Evolutionary conservation across 129 eudicot species (phyloP), one percentile per base, ranked within the genome.

Genomic region (Dittrichia graveolens): DNA sequence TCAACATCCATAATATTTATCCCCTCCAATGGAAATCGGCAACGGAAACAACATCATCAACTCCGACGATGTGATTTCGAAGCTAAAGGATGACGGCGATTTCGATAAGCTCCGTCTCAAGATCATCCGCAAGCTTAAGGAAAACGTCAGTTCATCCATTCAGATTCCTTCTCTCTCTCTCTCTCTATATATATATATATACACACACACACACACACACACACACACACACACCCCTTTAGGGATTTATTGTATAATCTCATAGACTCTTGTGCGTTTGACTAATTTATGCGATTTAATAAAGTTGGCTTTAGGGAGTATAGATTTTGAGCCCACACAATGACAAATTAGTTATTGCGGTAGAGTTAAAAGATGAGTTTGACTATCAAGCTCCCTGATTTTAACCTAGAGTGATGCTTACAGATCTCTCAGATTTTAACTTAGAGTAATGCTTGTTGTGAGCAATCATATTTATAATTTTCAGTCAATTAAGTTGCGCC

Each of bases 51-150:
- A 54, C 44, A 80, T 60, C 11, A 84, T 87, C 69, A 80, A 71
- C 15, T 63, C 74, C 48, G 87, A 87, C 14, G 95, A 87, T 66
- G 88, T 93, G 3, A 85, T 93, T 14, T 85, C 96, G 13, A 89
- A 87, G 85, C 82, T 93, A 56, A 93, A 93, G 69, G 98, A 93
- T 55, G 98, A 93, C 12, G 98, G 95, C 24, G 96, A 89, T 83
- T 93, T 93, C 83, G 98, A 93, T 79, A 82, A 63, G 69, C 95
- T 93, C 13, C 98, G 98, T 61, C 84, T 89, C 73, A 89, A 83
- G 24, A 85, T 89, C 47, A 79, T 89, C 64, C 95, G 98, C 50
- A 82, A 76, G 52, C 85, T 93, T 39, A 93, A 93, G 70, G 88
- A 89, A 35, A 87, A 93, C 66, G 98, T 89, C 55, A 77, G 87